Evolutionary conservation across 23 red algal species (phyloP).

Genomic region (Pyropia haitanensis): DNA sequence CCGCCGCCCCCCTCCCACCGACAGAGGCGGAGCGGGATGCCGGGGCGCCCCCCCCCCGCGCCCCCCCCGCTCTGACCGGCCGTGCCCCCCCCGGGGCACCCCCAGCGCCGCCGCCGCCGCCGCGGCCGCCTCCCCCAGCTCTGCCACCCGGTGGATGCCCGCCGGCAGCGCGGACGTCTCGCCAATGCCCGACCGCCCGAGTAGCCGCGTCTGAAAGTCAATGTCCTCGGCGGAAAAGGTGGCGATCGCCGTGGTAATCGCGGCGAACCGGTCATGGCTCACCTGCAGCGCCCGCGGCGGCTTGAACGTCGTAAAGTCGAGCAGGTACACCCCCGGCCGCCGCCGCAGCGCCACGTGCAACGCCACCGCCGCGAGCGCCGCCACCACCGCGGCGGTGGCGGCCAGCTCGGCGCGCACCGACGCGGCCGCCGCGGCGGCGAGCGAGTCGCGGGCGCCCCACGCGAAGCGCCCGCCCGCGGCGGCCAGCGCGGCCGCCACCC

Average conservation of each 20-base stretch:
- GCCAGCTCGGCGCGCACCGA: slow-evolving; percentile 21
- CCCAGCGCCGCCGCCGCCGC: no score
- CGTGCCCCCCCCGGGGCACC: no score
- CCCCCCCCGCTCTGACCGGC: no score
- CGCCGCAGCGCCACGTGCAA: slow-evolving; percentile 47
- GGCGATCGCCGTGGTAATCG: slow-evolving; percentile 24
- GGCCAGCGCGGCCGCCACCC: slow-evolving; percentile 30
- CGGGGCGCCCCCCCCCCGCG: no score
- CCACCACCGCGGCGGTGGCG: slow-evolving; percentile 17
- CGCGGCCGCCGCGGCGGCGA: slow-evolving; percentile 9
- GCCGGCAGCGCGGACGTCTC: slow-evolving; percentile 59
- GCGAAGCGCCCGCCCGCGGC: slow-evolving; percentile 18
- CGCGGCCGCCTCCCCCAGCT: slow-evolving; percentile 12
- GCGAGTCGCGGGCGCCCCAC: slow-evolving; percentile 34
- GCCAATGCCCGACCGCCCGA: slow-evolving; percentile 70
- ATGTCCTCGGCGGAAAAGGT: slow-evolving; percentile 69
- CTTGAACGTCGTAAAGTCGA: slow-evolving; percentile 80
- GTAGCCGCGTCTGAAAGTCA: slow-evolving; percentile 72
- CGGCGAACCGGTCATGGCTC: slow-evolving; percentile 48
- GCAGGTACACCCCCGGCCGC: slow-evolving; percentile 42
- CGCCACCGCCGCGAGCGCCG: slow-evolving; percentile 21
- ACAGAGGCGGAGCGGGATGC: no score
- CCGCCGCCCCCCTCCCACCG: no score
- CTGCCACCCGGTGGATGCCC: slow-evolving; percentile 51
- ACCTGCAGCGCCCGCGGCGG: slow-evolving; percentile 64